Evolutionary conservation across 2,329 filamentous ascomycete genomes (phyloP).

Genomic region (Ophiostoma triangulosporum): DNA sequence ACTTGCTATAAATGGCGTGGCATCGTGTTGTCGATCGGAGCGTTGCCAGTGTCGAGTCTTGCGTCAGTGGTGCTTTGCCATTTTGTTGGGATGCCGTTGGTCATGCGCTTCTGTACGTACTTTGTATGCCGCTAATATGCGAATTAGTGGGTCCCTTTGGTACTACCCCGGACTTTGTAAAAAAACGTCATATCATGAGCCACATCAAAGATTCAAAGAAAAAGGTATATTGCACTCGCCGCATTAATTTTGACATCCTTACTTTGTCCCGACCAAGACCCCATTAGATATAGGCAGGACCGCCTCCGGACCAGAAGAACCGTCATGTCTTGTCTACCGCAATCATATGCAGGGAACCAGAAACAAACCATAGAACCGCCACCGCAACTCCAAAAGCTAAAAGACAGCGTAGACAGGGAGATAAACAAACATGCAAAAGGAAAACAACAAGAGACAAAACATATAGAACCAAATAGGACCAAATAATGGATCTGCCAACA

Average conservation of each 20-base stretch:
- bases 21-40: background rate
- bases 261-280: background rate
- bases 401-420: background rate
- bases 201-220: background rate
- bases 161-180: background rate
- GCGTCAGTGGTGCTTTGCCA: background rate
- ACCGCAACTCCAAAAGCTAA: slow-evolving; percentile 1
- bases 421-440: background rate
- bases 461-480: background rate
- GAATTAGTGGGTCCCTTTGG: background rate
- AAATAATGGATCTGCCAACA: background rate
- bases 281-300: background rate
- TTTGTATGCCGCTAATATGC: background rate
- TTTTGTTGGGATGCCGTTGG: background rate
- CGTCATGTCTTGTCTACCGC: background rate
- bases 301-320: background rate
- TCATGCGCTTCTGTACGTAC: background rate
- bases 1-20: background rate
- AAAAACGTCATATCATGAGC: background rate
- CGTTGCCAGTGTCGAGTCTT: background rate
- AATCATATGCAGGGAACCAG: background rate
- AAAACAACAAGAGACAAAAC: background rate
- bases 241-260: background rate
- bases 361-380: background rate
- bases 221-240: background rate